Percentiles rank a stretch among this genome's conserved stretches.
Evolutionary conservation across 2,329 filamentous ascomycete genomes (phyloP).

Genomic region (Fusarium papillatum): DNA sequence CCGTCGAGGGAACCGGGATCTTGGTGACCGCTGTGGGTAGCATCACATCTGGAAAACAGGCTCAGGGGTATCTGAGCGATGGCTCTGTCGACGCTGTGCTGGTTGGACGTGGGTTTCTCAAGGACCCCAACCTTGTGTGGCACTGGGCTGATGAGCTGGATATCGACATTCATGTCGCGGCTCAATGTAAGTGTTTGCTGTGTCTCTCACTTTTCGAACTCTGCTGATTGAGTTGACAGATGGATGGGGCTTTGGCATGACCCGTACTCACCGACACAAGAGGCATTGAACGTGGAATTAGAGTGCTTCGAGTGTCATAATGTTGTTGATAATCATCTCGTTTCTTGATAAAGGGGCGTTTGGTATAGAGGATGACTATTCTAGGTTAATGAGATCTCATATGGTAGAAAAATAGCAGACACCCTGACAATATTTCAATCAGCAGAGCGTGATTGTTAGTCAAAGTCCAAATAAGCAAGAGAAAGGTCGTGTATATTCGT

Average conservation of each 20-base stretch:
- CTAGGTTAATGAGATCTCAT: background rate
- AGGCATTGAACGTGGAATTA: slow-evolving; percentile 26
- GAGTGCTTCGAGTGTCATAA: background rate
- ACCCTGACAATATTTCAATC: background rate
- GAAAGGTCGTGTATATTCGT: background rate
- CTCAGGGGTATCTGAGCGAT: slow-evolving; percentile 59
- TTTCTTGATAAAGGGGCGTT: background rate
- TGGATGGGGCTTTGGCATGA: slow-evolving; percentile 44
- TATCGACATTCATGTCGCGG: slow-evolving; percentile 59
- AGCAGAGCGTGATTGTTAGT: background rate
- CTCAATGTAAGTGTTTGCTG: slow-evolving; percentile 40
- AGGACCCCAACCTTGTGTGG: slow-evolving; percentile 67
- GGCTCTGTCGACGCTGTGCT: slow-evolving; percentile 61
- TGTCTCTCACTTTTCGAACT: rapidly evolving
- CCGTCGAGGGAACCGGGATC: slow-evolving; percentile 68
- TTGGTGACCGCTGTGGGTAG: slow-evolving; percentile 59
- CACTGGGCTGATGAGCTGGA: slow-evolving; percentile 65
- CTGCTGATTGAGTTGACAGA: slow-evolving; percentile 27
- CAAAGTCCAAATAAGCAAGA: background rate
- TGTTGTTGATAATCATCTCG: background rate
- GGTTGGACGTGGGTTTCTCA: slow-evolving; percentile 66
- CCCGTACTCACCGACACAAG: slow-evolving; percentile 39
- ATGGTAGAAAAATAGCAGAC: background rate
- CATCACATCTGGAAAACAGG: slow-evolving; percentile 57
- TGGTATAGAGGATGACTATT: background rate